Percentiles rank a stretch among this genome's conserved stretches.
phyloP scores from a whole-genome alignment of 176 grass and related monocot species.

The Hordeum vulgare region MorexV3_pseudomolecules_assembly NC_058519.1:648112361-648112860 shows the following conservation, averaged over 20 bases:
- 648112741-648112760: constrained; percentile 71
- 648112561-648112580: background rate
- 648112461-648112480: constrained; percentile 51
- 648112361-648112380: constrained; percentile 89
- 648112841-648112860: constrained; percentile 81
- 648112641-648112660: constrained; percentile 90
- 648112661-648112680: constrained; percentile 95
- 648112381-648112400: constrained; percentile 96
- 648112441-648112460: constrained; percentile 71
- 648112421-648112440: constrained; percentile 73
- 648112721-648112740: constrained; percentile 61
- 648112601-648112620: no score
- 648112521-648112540: constrained; percentile 56
- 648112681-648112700: constrained; percentile 79
- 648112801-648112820: constrained; percentile 62
- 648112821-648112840: constrained; percentile 79
- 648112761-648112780: constrained; percentile 59
- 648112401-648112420: constrained; percentile 61
- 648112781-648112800: constrained; percentile 75
- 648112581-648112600: background rate
- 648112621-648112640: constrained; percentile 44
- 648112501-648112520: constrained; percentile 90
- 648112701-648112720: constrained; percentile 63
- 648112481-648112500: constrained; percentile 81
- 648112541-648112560: constrained; percentile 67